phyloP scores from a whole-genome alignment of 208 protist species.

The Zelonia costaricensis region DNA sequence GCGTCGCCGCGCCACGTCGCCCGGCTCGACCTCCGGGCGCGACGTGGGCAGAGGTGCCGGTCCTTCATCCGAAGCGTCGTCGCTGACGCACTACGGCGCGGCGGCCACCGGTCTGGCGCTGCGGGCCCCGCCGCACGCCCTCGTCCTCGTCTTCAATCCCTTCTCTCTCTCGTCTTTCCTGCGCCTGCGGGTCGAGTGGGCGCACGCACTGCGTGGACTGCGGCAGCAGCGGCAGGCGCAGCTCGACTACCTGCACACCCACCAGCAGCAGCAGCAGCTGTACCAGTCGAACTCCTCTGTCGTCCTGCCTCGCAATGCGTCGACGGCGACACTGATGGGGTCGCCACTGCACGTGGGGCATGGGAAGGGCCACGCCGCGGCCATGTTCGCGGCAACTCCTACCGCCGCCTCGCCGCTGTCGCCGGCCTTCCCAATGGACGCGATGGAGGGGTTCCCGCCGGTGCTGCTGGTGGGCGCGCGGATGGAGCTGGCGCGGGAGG shows the following conservation, averaged over 20 bases:
- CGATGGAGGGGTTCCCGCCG: slow-evolving; percentile 11
- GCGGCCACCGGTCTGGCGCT: slow-evolving; percentile 3
- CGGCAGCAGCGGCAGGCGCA: slow-evolving; percentile 9
- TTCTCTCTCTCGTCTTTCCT: slow-evolving; percentile 37
- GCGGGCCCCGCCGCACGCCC: slow-evolving; percentile 26
- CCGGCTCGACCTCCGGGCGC: not conserved
- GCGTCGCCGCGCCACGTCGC: not conserved
- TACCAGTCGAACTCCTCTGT: not conserved
- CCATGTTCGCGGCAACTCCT: not conserved
- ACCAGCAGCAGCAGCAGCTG: slow-evolving; percentile 7
- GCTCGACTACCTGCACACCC: not conserved
- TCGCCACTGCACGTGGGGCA: not conserved
- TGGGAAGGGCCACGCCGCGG: not conserved
- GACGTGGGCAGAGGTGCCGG: too few relatives aligned
- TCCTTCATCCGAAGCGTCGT: slow-evolving; percentile 13
- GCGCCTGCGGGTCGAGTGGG: slow-evolving; percentile 35
- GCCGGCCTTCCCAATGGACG: not conserved
- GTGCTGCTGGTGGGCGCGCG: slow-evolving; percentile 42
- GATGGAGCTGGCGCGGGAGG: slow-evolving; percentile 36
- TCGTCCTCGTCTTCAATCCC: slow-evolving; percentile 36
- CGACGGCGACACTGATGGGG: not conserved
- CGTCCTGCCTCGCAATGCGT: not conserved
- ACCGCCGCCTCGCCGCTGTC: slow-evolving; percentile 5
- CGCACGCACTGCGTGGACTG: slow-evolving; percentile 17
- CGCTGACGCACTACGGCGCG: not conserved